phyloP scores from a whole-genome alignment of 2,329 filamentous ascomycete species.

The Paracorniculantispora psalliotae region DNA sequence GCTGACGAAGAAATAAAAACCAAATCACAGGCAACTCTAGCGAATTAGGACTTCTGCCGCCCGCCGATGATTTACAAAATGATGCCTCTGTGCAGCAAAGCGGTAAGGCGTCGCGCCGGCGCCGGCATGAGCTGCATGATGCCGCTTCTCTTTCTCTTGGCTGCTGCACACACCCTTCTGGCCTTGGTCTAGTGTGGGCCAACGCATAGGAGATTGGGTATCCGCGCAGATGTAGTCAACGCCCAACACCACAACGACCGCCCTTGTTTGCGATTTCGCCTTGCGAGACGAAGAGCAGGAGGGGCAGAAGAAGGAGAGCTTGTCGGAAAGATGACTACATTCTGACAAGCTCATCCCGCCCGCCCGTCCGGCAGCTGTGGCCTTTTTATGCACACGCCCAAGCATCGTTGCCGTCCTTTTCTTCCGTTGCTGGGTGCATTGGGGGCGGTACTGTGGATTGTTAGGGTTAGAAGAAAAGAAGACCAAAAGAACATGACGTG shows the following conservation, averaged over 20 bases:
- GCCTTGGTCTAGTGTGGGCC: neutral
- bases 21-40: too few species aligned
- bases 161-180: neutral
- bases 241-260: neutral
- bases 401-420: neutral
- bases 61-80: neutral
- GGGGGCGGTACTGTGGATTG: neutral
- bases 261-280: neutral
- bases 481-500: neutral
- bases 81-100: neutral
- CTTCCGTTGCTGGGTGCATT: neutral
- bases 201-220: constrained; percentile 9
- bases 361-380: neutral
- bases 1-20: too few species aligned
- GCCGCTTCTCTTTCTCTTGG: neutral
- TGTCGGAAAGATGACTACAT: neutral
- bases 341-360: neutral
- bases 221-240: constrained; percentile 5
- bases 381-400: constrained; percentile 7
- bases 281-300: neutral
- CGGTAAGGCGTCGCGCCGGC: constrained; percentile 6
- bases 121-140: constrained; percentile 11
- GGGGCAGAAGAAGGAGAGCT: neutral
- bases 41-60: neutral
- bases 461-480: neutral